Base-by-base conservation (phyloP, 805 yeast genomes). In the Candida cerambycidarum region DNA sequence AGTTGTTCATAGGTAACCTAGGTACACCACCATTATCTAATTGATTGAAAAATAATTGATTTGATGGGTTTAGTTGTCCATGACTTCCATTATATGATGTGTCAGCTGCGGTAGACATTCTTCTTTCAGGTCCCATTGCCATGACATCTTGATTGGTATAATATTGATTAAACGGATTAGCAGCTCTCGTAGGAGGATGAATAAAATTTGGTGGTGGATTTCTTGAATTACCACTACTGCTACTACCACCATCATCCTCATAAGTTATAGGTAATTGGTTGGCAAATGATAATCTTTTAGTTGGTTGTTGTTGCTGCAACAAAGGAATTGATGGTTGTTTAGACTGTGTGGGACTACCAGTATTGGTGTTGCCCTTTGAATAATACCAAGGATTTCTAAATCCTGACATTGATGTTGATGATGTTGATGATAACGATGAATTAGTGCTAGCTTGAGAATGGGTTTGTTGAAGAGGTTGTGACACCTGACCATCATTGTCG, bases 251-350 rank as follows among this genome's bases (percentile, higher is more conserved):
- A 12, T 64, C 70, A 44, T 67, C 55, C 52, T 76, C 82, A 54
- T 76, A 76, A 1, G 80, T 76, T 2, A 76, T 69, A 18, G 79
- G 78, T 11, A 76, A 56, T 45, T 73, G 78, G 49, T 65, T 68
- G 10, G 74, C 63, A 44, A 65, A 69, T n/a, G 70, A 65, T 32
- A 59, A 52, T 16, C 69, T 44, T 44, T 59, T 63, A 14, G 38
- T 40, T 21, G 55, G 60, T 40, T 62, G 69, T 30, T 38, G 42
- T 23, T 41, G 43, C 34, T 57, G 63, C 31, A 61, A 52, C 7
- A 63, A 51, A 9, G 65, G 65, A 15, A 57, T 51, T 28, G 56
- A 25, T 2, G 42, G 43, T 28, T 55, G 44, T 40, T 61, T 61
- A 17, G 67, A 62, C 13, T 67, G 69, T 25, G 47, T 42, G 13